Percentiles rank a stretch among this genome's conserved stretches.
phyloP scores from a whole-genome alignment of 2,329 filamentous ascomycete species.

The Neofusicoccum parvum region DNA sequence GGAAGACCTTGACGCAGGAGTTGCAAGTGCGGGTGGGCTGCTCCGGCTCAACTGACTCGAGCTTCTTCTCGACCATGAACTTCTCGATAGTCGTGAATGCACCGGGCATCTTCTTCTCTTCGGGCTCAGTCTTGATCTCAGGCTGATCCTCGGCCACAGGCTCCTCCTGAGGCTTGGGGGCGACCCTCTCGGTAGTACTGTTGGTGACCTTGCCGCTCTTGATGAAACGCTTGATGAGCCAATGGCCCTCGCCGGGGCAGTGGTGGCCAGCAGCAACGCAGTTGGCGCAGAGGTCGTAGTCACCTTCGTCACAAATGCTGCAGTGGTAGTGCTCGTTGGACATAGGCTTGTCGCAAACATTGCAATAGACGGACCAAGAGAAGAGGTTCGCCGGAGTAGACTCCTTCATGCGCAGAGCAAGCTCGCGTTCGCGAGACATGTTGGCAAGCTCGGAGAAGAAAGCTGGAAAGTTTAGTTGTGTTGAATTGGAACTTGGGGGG shows the following conservation, averaged over 20 bases:
- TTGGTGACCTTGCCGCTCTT: conserved; percentile 76
- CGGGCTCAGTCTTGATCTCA: conserved; percentile 45
- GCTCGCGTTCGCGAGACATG: conserved; percentile 1
- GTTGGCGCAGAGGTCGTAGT: conserved; percentile 85
- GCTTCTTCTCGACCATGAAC: conserved; percentile 39
- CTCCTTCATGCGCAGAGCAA: conserved; percentile 42
- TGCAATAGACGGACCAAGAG: conserved; percentile 88
- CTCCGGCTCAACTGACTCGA: conserved; percentile 35
- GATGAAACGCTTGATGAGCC: conserved; percentile 90
- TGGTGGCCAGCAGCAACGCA: conserved; percentile 77
- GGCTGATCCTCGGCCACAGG: conserved; percentile 42
- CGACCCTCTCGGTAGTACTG: conserved; percentile 81
- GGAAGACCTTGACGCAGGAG: conserved; percentile 69
- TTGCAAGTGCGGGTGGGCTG: conserved; percentile 69
- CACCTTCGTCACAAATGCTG: conserved; percentile 86
- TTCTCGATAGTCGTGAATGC: conserved; percentile 11
- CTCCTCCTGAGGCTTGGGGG: conserved; percentile 59
- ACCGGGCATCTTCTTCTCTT: conserved; percentile 32
- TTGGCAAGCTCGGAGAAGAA: conserved; percentile 35
- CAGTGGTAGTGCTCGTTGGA: conserved; percentile 90
- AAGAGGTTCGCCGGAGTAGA: conserved; percentile 32
- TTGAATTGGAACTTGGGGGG: too few species aligned
- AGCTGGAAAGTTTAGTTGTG: conserved; percentile 20
- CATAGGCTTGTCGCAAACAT: conserved; percentile 79
- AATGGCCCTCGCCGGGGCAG: conserved; percentile 80